These are phyloP conservation scores for Torulaspora delbrueckii DNA, from an alignment of 805 yeast genomes.

Conservation along the genomic window DNA sequence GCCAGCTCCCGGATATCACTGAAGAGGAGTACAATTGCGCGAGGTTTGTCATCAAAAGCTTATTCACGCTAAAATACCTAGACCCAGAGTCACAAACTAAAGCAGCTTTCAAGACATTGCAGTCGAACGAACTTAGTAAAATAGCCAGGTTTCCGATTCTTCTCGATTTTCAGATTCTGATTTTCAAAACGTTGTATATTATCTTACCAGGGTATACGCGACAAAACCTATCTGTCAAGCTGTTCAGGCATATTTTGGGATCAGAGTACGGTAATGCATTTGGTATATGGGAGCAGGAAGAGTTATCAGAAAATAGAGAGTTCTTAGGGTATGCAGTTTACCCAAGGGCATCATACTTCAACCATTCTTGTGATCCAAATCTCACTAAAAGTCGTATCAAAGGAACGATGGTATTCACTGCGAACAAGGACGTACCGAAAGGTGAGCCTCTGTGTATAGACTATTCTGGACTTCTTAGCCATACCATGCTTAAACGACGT, in stretches of 20 bases:
- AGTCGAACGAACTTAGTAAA: constrained; percentile 49
- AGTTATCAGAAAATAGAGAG: constrained; percentile 43
- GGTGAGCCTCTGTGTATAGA: constrained; percentile 55
- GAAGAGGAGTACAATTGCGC: constrained; percentile 51
- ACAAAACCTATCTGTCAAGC: constrained; percentile 36
- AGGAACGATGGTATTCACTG: constrained; percentile 39
- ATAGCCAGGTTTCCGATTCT: constrained; percentile 44
- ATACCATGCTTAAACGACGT: constrained; percentile 43
- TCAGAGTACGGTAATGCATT: constrained; percentile 62
- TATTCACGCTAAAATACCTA: constrained; percentile 33
- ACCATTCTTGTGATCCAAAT: constrained; percentile 62
- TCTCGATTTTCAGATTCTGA: constrained; percentile 42
- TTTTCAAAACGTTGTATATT: constrained; percentile 45
- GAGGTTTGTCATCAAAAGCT: constrained; percentile 42
- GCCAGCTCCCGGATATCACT: constrained; percentile 42
- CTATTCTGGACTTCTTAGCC: constrained; percentile 47
- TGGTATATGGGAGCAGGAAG: constrained; percentile 56
- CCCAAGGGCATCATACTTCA: constrained; percentile 63
- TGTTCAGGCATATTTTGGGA: constrained; percentile 48
- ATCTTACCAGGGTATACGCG: constrained; percentile 37
- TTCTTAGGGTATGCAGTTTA: constrained; percentile 56
- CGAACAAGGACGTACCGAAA: constrained; percentile 37
- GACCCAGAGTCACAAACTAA: constrained; percentile 15
- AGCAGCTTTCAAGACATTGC: constrained; percentile 39
- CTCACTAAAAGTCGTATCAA: constrained; percentile 41